phyloP scores from a whole-genome alignment of 331 rosid species.

The Erythrophleum ivorense region DNA sequence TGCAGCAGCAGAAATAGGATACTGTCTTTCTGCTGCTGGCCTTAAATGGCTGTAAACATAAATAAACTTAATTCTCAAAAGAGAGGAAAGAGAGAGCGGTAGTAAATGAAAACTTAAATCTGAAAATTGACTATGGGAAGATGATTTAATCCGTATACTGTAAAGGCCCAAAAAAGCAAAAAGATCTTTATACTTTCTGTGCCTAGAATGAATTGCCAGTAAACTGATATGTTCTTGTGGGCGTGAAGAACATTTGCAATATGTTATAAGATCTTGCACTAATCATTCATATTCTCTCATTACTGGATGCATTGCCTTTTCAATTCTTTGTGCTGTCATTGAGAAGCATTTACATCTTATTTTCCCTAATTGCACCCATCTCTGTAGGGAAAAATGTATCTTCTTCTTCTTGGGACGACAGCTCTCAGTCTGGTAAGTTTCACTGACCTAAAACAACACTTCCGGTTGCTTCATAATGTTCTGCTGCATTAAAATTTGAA shows the following conservation, averaged over 20 bases:
- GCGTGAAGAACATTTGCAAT: neutral
- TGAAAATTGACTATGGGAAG: neutral
- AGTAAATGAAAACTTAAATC: neutral
- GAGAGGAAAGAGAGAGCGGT: too few species aligned
- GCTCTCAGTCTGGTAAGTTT: conserved; percentile 92
- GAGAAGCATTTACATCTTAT: neutral
- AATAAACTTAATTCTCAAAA: too few species aligned
- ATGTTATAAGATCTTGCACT: neutral
- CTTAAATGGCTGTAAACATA: neutral
- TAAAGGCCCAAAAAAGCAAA: neutral
- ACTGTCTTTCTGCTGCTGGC: neutral
- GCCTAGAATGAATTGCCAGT: conserved; percentile 1
- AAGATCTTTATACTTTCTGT: conserved; percentile 13
- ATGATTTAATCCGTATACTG: conserved; percentile 12
- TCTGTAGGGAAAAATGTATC: conserved; percentile 89
- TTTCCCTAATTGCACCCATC: conserved; percentile 3
- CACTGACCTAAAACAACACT: neutral
- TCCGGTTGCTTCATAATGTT: conserved; percentile 6
- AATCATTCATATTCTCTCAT: neutral
- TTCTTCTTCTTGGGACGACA: conserved; percentile 96
- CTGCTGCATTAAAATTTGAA: conserved; percentile 4
- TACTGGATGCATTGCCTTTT: neutral
- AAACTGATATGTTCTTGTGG: neutral
- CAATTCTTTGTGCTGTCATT: conserved; percentile 33
- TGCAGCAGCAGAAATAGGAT: neutral